These are phyloP conservation scores for Panellus pusillus DNA, from an alignment of 768 basidiomycete species.

Conservation along the genomic window DNA sequence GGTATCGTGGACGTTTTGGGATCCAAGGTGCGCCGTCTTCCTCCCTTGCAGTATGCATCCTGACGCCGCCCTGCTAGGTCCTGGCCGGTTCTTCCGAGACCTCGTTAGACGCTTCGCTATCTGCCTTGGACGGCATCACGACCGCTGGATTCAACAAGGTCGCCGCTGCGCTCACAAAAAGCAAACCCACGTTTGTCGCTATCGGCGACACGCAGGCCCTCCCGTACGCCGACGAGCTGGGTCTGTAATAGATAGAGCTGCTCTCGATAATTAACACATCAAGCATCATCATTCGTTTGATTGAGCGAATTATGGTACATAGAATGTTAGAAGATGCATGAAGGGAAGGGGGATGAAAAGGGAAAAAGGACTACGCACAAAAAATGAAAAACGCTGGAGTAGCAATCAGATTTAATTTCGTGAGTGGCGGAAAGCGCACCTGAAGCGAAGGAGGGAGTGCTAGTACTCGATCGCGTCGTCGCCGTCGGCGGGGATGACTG, in stretches of 20 bases:
- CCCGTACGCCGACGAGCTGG: slow-evolving; percentile 84
- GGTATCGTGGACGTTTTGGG: slow-evolving; percentile 65
- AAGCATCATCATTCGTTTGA: slow-evolving; percentile 10
- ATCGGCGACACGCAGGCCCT: slow-evolving; percentile 76
- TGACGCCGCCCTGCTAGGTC: slow-evolving; percentile 42
- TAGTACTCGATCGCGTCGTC: slow-evolving; percentile 85
- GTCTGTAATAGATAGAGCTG: slow-evolving; percentile 49
- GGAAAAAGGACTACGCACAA: slow-evolving; percentile 22
- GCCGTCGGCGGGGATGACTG: slow-evolving; percentile 63
- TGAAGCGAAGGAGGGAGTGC: slow-evolving; percentile 19
- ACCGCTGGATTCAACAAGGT: slow-evolving; percentile 71
- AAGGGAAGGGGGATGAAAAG: not conserved
- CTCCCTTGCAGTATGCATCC: slow-evolving; percentile 1
- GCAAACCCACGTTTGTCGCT: slow-evolving; percentile 85
- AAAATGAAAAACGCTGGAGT: slow-evolving; percentile 8
- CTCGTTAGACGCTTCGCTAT: slow-evolving; percentile 61
- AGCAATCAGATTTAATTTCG: not conserved
- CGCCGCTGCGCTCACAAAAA: slow-evolving; percentile 62
- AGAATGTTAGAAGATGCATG: slow-evolving; percentile 1
- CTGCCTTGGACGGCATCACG: slow-evolving; percentile 70
- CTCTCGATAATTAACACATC: slow-evolving; percentile 9
- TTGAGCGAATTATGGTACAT: slow-evolving; percentile 13
- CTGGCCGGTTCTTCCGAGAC: slow-evolving; percentile 54
- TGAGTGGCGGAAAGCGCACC: slow-evolving; percentile 1
- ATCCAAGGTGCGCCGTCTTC: slow-evolving; percentile 51